Base-by-base conservation (phyloP, 139 green algal species). In the Yamagishiella unicocca region DNA sequence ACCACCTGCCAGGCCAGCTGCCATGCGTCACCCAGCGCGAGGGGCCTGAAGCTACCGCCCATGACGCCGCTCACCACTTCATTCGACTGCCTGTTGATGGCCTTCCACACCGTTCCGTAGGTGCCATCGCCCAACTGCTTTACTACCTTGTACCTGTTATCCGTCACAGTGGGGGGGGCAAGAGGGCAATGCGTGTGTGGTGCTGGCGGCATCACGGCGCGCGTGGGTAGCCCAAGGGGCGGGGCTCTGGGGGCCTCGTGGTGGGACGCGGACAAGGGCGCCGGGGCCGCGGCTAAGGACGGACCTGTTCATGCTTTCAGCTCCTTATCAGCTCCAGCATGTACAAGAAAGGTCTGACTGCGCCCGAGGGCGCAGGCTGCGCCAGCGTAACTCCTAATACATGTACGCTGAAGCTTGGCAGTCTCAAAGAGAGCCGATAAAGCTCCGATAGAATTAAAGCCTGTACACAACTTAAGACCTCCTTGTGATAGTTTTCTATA, bases 71-170 rank as follows among this genome's bases (percentile, higher is more conserved):
- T 92, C 82, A 98, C 96, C 90, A 97, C 93, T 88, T 99, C 96
- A 46, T 96, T 97, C 1, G 94, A 98, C 81, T 98, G 92, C 35
- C 91, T 67, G 87, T 99, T 98, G 53, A 97, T 95, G 19, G 97
- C 97, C 82, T 98, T 98, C 96, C 97, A 99, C 3, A 99, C 97
- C 35, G 88, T 96, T 33, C 97, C 97, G 83, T 99, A 99, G 0
- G 97, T 99, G 43, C 97, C 97, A 90, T 99, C 97, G 0, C 97
- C 97, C 45, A 99, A 89, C 93, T 98, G 96, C 87, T 97, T 97
- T 6, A 96, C 92, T 22, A 99, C 93, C 68, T 98, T 98, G 93
- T 99, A 99, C 83, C 96, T 96, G 72, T 40, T 35, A 22, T 29
- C 17, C 17, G 58, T 29, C 22, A 29, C 58, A n/a, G 58, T 17